A percentile compares a stretch with the other conserved stretches of the same genome.
Evolutionary conservation across 148 eudicot species (phyloP).

Genomic region (Persicaria tinctoria): DNA sequence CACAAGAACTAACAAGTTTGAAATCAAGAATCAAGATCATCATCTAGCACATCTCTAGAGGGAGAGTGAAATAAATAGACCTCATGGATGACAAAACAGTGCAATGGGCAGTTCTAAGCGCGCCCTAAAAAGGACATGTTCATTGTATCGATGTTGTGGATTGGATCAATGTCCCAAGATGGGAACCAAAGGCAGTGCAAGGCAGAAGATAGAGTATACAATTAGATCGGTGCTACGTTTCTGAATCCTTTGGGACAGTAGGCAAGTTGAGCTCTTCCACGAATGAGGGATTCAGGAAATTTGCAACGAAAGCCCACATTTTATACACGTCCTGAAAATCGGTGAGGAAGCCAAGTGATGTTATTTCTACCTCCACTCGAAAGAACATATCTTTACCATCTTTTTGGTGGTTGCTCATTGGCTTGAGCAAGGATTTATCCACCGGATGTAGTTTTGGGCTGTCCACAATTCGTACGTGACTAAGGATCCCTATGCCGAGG

Average conservation of each 20-base stretch:
- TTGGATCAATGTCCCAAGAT: neutral
- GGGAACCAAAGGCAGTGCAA: no score
- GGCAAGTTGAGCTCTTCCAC: constrained; percentile 53
- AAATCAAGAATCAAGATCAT: neutral
- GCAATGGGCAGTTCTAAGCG: no score
- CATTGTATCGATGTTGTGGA: neutral
- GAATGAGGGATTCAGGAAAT: constrained; percentile 79
- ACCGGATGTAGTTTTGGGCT: constrained; percentile 7
- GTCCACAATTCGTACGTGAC: constrained; percentile 48
- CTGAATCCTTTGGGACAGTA: constrained; percentile 17
- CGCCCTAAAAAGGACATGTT: no score
- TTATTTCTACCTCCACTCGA: constrained; percentile 29
- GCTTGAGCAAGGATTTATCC: constrained; percentile 13
- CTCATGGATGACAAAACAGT: no score
- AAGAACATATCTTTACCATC: constrained; percentile 14
- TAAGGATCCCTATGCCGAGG: constrained; percentile 38
- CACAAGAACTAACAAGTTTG: neutral
- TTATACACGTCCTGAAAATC: constrained; percentile 73
- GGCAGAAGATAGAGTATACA: neutral
- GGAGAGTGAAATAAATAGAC: neutral
- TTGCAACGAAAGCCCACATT: constrained; percentile 66
- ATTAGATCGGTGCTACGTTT: constrained; percentile 8
- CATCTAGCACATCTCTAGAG: neutral
- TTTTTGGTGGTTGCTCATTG: no score
- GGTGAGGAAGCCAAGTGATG: constrained; percentile 45